Evolutionary conservation across 805 yeast genomes (phyloP), one percentile per base, ranked within the genome.

Genomic region (Suhomyces emberorum): DNA sequence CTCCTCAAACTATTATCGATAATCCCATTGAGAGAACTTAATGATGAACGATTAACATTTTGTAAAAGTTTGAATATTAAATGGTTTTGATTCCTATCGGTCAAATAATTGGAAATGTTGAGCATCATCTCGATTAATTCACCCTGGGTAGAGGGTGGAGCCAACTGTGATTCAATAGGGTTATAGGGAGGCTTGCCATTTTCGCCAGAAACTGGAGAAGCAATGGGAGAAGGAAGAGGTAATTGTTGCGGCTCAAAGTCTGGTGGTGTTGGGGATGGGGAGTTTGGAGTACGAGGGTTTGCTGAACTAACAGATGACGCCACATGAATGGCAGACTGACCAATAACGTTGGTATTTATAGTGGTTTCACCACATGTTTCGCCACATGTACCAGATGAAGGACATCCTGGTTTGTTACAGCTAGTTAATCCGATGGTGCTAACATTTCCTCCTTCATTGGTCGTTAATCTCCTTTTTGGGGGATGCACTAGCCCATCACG

Each of bases 221-320:
- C 83, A 46, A 81, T 76, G 0, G 86, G 87, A 7, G 84, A 79
- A 0, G 86, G 87, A 15, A 80, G 62, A 0, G 85, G 84, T n/a
- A 76, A 57, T 40, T 72, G 80, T 30, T 71, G 66, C 15, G 53
- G 56, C 30, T 65, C 71, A 15, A 54, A 38, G 31, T 62, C 69
- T 6, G 67, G 58, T 0, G 70, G 69, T 11, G 69, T 57, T 30
- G 54, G 59, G 0, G 65, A 41, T 7, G 63, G 59, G 12, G 61
- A 52, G 12, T 50, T 51, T 3, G 66, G 60, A 3, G 65, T 58
- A 15, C 62, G 50, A 15, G 59, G 59, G 30, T 43, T 21, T 24
- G 17, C 5, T 7, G 7, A 7, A 14, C n/a, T 23, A n/a, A n/a
- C n/a, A n/a, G n/a, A n/a, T n/a, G n/a, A n/a, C n/a, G n/a, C n/a